A percentile compares a stretch with the other conserved stretches of the same genome.
Evolutionary conservation across 2,329 filamentous ascomycete species (phyloP).

Genomic region (Xylariales sp.): DNA sequence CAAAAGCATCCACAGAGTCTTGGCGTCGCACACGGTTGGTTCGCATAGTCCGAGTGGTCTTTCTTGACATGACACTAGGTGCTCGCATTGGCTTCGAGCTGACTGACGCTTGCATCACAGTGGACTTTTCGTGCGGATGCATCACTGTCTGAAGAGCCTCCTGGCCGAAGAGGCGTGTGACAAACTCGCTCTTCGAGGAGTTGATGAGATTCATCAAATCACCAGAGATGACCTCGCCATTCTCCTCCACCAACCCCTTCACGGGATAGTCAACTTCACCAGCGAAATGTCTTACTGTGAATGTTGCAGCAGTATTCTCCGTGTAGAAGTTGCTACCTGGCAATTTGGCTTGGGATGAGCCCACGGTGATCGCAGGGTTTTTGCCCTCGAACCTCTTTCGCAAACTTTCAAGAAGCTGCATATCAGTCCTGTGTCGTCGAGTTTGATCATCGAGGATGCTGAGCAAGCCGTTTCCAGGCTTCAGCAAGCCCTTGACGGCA

Average conservation of each 20-base stretch:
- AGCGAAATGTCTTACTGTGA: conserved; percentile 92
- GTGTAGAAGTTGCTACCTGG: conserved; percentile 89
- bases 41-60: conserved; percentile 43
- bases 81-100: conserved; percentile 92
- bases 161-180: conserved; percentile 90
- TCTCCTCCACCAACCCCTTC: conserved; percentile 85
- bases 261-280: conserved; percentile 94
- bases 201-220: conserved; percentile 94
- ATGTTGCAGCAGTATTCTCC: conserved; percentile 72
- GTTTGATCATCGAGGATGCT: conserved; percentile 97
- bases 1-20: conserved; percentile 41
- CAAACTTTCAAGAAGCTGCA: conserved; percentile 85
- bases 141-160: conserved; percentile 87
- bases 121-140: conserved; percentile 85
- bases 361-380: conserved; percentile 82
- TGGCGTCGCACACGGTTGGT: conserved; percentile 32
- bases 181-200: conserved; percentile 81
- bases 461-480: conserved; percentile 85
- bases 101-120: conserved; percentile 93
- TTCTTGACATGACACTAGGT: conserved; percentile 86
- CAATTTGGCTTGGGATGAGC: conserved; percentile 68
- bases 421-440: conserved; percentile 79
- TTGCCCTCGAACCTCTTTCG: conserved; percentile 92
- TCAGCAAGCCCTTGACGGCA: conserved; percentile 85
- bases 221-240: conserved; percentile 91